Conservation (phyloP, 2,329 filamentous ascomycete species). For the Paraconiothyrium sp. region DNA sequence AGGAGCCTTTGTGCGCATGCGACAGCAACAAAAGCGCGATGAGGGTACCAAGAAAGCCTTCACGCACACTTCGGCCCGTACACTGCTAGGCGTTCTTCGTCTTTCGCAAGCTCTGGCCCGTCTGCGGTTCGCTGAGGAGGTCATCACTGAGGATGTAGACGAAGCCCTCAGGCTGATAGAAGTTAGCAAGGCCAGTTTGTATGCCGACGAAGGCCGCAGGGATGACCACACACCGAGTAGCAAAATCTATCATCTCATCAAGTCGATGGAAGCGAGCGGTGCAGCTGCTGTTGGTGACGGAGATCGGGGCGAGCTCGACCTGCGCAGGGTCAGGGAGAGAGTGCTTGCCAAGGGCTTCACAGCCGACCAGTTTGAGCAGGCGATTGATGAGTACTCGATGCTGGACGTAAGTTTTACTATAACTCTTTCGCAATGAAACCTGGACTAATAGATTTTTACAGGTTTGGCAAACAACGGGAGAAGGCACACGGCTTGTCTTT, state of each 20-base stretch:
- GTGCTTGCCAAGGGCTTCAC: slow-evolving; percentile 98
- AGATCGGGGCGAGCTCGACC: slow-evolving; percentile 76
- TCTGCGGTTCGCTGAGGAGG: slow-evolving; percentile 84
- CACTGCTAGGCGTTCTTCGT: slow-evolving; percentile 89
- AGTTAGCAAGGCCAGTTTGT: slow-evolving; percentile 90
- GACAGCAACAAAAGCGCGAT: slow-evolving; percentile 89
- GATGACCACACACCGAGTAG: slow-evolving; percentile 82
- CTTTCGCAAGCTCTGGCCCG: slow-evolving; percentile 93
- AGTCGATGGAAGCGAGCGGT: slow-evolving; percentile 84
- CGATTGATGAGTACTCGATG: slow-evolving; percentile 87
- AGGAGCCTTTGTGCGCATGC: slow-evolving; percentile 93
- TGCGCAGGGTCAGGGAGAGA: slow-evolving; percentile 88
- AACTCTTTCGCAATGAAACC: neutral
- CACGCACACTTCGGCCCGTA: slow-evolving; percentile 92
- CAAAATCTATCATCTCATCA: slow-evolving; percentile 95
- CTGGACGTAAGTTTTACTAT: slow-evolving; percentile 76
- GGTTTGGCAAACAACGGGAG: slow-evolving; percentile 66
- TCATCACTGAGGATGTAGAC: slow-evolving; percentile 92
- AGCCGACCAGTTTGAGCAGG: slow-evolving; percentile 85
- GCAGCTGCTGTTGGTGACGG: slow-evolving; percentile 82
- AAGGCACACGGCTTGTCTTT: slow-evolving; percentile 64
- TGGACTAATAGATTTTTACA: slow-evolving; percentile 47
- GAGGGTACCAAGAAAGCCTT: slow-evolving; percentile 93
- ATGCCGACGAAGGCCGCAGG: slow-evolving; percentile 68
- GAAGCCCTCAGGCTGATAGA: slow-evolving; percentile 91